Evolutionary conservation across 73 alveolate genomes (phyloP), one percentile per base, ranked within the genome.

Genomic region (Uronychia setigera): DNA sequence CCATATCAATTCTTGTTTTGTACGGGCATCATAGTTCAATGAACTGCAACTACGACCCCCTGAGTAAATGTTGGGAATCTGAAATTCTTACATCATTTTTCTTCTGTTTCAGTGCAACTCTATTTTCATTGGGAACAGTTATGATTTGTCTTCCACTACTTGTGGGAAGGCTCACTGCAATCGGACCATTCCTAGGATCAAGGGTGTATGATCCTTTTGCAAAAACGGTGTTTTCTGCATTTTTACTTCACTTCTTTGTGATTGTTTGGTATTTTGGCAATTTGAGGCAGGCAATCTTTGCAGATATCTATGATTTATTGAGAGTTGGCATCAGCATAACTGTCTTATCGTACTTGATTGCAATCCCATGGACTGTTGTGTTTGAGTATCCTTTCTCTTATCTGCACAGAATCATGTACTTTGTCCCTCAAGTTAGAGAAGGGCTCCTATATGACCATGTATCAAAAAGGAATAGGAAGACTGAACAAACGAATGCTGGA

Each of bases 201-300:
- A 46, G 67, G 67, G 19, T 46, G 67, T 46, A 46, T 46, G 67
- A 46, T 19, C 86, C 86, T 26, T 80, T 80, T 26, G 27, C 86
- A 5, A 76, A 80, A 58, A 32, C 57, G 1, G 35, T 58, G 13
- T 80, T 33, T 59, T 80, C 86, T 5, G 86, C 86, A 0, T 80
- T 35, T 29, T 26, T 80, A 32, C 33, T 35, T 0, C 86, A 80
- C 59, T 46, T 80, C 79, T 58, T 80, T 58, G 59, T 80, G 1
- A 80, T 80, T 34, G 77, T 80, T 0, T 80, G 58, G 59, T 80
- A 80, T 59, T 80, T 35, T 28, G 79, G 86, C 67, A 46, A 46
- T 46, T 19, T 46, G 67, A 5, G 67, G n/a, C 67, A 46, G 19
- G 19, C n/a, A 11, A 11, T 11, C 5, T 46, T 11, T 19, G 67